These are phyloP conservation scores for Colletotrichum sp. DNA, from an alignment of 2,329 filamentous ascomycete genomes.

Conservation along the genomic window DNA sequence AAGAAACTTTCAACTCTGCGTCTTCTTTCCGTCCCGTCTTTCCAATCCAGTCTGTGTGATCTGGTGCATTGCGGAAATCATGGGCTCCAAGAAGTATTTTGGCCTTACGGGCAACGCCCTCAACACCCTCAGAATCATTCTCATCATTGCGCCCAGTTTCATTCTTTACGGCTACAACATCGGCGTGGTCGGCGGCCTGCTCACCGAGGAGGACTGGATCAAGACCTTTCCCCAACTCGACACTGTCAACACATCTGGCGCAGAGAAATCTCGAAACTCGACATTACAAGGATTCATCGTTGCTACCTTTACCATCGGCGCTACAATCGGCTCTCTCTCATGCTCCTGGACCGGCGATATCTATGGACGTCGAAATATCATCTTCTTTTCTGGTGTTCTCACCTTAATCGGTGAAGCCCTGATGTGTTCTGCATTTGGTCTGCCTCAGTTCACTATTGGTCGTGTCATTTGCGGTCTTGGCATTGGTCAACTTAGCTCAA, in stretches of 20 bases:
- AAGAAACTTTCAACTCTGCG: neutral
- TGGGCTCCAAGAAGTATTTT: constrained; percentile 24
- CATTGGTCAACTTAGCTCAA: constrained; percentile 38
- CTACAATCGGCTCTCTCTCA: constrained; percentile 37
- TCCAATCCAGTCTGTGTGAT: neutral
- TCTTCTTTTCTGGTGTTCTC: constrained; percentile 50
- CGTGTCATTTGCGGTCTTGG: constrained; percentile 56
- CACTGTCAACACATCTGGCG: constrained; percentile 34
- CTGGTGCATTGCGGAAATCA: neutral
- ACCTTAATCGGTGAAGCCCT: constrained; percentile 54
- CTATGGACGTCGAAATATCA: constrained; percentile 53
- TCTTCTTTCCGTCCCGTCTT: neutral
- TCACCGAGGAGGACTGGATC: constrained; percentile 35
- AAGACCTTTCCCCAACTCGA: constrained; percentile 42
- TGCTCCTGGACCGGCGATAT: constrained; percentile 45
- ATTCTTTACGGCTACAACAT: constrained; percentile 47
- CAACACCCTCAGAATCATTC: constrained; percentile 38
- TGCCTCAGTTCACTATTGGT: constrained; percentile 54
- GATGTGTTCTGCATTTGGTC: constrained; percentile 48
- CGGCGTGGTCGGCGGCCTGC: constrained; percentile 38
- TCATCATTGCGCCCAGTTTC: constrained; percentile 48
- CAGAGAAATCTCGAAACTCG: constrained; percentile 32
- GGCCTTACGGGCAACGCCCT: constrained; percentile 39
- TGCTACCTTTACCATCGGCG: constrained; percentile 39
- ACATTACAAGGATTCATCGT: constrained; percentile 40